phyloP scores from a whole-genome alignment of 148 eudicot genomes.

The Silene conica region DNA sequence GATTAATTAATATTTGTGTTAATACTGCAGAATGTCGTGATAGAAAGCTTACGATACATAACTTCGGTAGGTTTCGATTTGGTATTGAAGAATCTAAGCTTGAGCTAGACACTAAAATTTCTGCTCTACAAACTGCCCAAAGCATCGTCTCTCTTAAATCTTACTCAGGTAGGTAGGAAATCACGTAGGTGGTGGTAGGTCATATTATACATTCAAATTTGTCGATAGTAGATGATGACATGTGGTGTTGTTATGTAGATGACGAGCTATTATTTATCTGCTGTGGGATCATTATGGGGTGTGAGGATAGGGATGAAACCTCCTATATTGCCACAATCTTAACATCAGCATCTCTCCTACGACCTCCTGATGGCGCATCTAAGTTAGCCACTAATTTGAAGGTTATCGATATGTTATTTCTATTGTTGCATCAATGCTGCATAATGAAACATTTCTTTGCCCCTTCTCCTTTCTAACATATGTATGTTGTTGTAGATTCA shows the following conservation, averaged over 20 bases:
- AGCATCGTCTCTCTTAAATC: conserved; percentile 12
- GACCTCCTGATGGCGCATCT: neutral
- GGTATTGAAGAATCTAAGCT: conserved; percentile 3
- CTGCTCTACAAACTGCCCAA: conserved; percentile 8
- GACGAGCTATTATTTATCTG: conserved; percentile 13
- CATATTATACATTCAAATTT: too few species aligned
- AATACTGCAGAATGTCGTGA: too few species aligned
- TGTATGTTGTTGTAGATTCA: conserved; percentile 10
- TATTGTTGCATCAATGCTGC: neutral
- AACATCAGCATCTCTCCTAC: conserved; percentile 11
- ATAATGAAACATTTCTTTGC: neutral
- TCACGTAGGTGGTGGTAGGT: too few species aligned
- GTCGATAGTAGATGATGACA: conserved; percentile 3
- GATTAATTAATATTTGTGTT: too few species aligned
- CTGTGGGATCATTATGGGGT: conserved; percentile 16
- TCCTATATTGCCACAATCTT: conserved; percentile 1
- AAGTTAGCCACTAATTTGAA: conserved; percentile 12
- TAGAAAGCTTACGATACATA: neutral
- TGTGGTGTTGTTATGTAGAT: neutral
- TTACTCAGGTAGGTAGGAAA: too few species aligned
- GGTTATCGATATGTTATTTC: neutral
- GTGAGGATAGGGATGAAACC: neutral
- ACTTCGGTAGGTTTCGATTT: neutral
- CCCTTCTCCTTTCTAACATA: too few species aligned
- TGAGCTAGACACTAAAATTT: neutral